These are phyloP conservation scores for Pichia terricola DNA, from an alignment of 1,139 yeast genomes.

Conservation along the genomic window DNA sequence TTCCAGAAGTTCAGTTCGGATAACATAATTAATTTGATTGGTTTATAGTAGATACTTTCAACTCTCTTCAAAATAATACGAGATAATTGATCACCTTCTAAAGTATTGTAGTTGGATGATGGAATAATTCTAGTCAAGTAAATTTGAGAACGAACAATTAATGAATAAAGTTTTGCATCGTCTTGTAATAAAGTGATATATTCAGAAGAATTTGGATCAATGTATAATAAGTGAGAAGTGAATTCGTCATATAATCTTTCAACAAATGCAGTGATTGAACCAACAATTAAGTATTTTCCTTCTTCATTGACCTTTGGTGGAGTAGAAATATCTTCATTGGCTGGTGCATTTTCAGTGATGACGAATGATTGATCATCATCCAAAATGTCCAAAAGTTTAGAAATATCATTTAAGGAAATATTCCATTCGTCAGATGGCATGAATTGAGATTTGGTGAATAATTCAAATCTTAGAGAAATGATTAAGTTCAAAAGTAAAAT, in stretches of 20 bases:
- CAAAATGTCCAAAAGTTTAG: slow-evolving; percentile 53
- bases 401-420: slow-evolving; percentile 53
- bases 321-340: slow-evolving; percentile 72
- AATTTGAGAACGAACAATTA: slow-evolving; percentile 76
- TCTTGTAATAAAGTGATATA: slow-evolving; percentile 86
- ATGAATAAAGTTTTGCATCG: slow-evolving; percentile 66
- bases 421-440: slow-evolving; percentile 85
- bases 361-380: slow-evolving; percentile 58
- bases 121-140: slow-evolving; percentile 65
- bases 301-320: slow-evolving; percentile 58
- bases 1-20: slow-evolving; percentile 71
- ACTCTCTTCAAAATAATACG: slow-evolving; percentile 78
- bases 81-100: slow-evolving; percentile 53
- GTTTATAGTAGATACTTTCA: slow-evolving; percentile 91
- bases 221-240: slow-evolving; percentile 73
- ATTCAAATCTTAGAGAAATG: slow-evolving; percentile 83
- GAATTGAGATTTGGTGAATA: slow-evolving; percentile 53
- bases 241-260: slow-evolving; percentile 96
- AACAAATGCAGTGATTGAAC: slow-evolving; percentile 76
- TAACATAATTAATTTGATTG: slow-evolving; percentile 59
- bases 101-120: slow-evolving; percentile 30
- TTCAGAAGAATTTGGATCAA: slow-evolving; percentile 93
- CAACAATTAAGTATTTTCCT: slow-evolving; percentile 70
- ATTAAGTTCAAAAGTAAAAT: slow-evolving; percentile 74
- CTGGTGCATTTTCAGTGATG: slow-evolving; percentile 67